phyloP scores from a whole-genome alignment of 2,329 filamentous ascomycete species.

The Atkinsonella hypoxylon region DNA sequence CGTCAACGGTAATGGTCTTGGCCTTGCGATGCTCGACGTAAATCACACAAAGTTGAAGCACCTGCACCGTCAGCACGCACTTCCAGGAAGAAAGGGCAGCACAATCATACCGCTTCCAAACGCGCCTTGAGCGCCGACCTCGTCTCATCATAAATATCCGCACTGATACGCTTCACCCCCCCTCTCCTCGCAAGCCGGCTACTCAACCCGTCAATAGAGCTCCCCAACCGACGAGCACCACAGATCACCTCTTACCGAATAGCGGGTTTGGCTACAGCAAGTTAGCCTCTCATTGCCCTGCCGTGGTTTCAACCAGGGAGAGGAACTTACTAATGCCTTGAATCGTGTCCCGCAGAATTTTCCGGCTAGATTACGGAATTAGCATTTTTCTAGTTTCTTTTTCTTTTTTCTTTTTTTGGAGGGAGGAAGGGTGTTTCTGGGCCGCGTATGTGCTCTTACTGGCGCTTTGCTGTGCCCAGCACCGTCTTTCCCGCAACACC shows the following conservation, averaged over 20 bases:
- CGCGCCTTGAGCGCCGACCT: constrained; percentile 37
- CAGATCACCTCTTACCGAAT: constrained; percentile 1
- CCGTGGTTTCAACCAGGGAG: neutral
- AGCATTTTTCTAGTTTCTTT: neutral
- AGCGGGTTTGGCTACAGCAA: constrained; percentile 2
- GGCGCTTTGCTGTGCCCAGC: neutral
- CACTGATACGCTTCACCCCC: constrained; percentile 64
- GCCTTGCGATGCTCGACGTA: constrained; percentile 41
- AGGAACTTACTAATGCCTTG: constrained; percentile 7
- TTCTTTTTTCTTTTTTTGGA: neutral
- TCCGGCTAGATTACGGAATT: constrained; percentile 5
- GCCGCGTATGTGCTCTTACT: neutral
- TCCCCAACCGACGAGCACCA: neutral
- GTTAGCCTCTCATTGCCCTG: neutral
- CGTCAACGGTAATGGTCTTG: constrained; percentile 51
- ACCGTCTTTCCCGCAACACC: constrained; percentile 5
- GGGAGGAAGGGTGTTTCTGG: no score
- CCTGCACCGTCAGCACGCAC: constrained; percentile 23
- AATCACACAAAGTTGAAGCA: constrained; percentile 35
- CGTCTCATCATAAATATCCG: constrained; percentile 49
- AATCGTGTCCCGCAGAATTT: constrained; percentile 10
- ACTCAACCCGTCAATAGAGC: neutral
- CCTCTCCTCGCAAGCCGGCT: constrained; percentile 64
- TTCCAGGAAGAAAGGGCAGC: neutral
- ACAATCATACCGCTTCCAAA: constrained; percentile 33